Evolutionary conservation across 345 rosid species (phyloP), one percentile per base, ranked within the genome.

Genomic region (Acer saccharum): DNA sequence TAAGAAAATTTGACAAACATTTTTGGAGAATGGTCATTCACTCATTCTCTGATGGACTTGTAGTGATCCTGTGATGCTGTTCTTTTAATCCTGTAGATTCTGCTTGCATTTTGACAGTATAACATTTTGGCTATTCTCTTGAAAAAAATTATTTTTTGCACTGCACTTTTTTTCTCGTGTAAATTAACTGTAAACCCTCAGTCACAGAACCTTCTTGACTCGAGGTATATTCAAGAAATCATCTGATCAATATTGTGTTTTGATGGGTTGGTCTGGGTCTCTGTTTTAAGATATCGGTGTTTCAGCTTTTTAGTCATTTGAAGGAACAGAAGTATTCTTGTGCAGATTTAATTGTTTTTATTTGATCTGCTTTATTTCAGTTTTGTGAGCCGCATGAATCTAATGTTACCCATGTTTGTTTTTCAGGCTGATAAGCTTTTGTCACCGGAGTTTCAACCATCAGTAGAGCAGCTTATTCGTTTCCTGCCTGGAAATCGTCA

Each of bases 381-480:
- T 54, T 65, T 29, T 60, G 8, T 69, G 61, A n/a, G 21, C 35
- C 68, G 18, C 70, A 58, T 62, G 66, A 68, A 78, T 86, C 91
- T 90, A 83, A 91, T 78, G n/a, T 76, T 77, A 16, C 41, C 27
- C 69, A 71, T 23, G 10, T 79, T 77, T 82, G 39, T 76, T 62
- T 84, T 17, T 75, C 91, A 97, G 99, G 99, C 99, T 76, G 99
- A 97, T 80, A 97, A 97, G 83, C 98, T 97, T 78, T 84, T 97
- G 79, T 97, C 99, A 74, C 98, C 94, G 17, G 99, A 97, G 87
- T 94, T 97, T 81, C 98, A 94, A 83, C 98, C 99, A 73, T 97
- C 98, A 14, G 71, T 97, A 63, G 98, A 90, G 89, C 97, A 94
- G 86, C 81, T 97, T 83, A 94, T 97, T 79, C 91, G 85, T 39